Base-by-base conservation (phyloP, 345 rosid species). In the Arabidopsis arenosa region DNA sequence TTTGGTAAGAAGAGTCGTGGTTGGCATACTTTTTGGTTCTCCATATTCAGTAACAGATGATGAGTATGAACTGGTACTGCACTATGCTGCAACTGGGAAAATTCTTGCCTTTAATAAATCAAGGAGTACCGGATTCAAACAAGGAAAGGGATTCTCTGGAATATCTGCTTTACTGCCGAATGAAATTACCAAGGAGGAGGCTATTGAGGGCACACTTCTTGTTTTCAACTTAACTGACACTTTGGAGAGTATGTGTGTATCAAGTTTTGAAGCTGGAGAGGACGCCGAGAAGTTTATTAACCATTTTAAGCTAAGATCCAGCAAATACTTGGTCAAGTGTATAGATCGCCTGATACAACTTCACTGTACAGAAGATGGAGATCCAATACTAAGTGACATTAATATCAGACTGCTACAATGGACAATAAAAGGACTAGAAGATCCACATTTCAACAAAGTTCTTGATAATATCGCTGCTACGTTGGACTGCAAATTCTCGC, bases 61-160 rank as follows among this genome's bases (percentile, higher is more conserved):
- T 49, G 89, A 77, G 60, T 88, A 83, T 77, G 88, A 85, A 63
- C 60, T 86, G 66, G 71, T 93, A 41, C 76, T 93, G 80, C 93
- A 89, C 74, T 89, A 83, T 74, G 89, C 84, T 53, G 84, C 92
- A 47, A 86, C 90, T 72, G 95, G 93, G 44, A 82, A 75, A 63
- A 58, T 79, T 45, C 56, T 75, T 17, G 47, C 59, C 61, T 68
- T 43, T 8, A 72, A 68, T 47, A 78, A 68, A 77, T 45, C 68
- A 9, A 41, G 57, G 40, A 18, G 28, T 69, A 44, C 13, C 0
- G 78, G 84, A 74, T 53, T 10, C 33, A 85, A 77, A 54, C 81
- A 80, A 70, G 58, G 12, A 28, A 71, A 78, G 63, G 40, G 56
- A 39, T 48, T 54, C 23, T 66, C 57, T 74, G 75, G 51, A 41